Evolutionary conservation across 768 basidiomycete species (phyloP), one percentile per base, ranked within the genome.

Genomic region (Jaapia argillacea): DNA sequence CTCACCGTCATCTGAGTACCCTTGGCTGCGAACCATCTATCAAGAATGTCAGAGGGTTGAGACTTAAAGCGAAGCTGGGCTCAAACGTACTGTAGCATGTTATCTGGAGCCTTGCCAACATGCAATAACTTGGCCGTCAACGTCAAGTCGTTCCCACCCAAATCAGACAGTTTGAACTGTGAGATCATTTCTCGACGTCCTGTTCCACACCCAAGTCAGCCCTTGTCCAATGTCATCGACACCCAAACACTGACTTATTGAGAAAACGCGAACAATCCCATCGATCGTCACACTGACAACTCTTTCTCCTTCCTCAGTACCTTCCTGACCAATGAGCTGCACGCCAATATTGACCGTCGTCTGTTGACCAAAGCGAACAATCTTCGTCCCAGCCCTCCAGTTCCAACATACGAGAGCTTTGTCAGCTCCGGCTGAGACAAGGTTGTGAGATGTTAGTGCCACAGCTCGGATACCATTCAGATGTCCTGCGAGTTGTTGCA

Each of bases 211-310:
- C 42, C 64, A 70, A n/a, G 14, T 26, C 22, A 45, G 35, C 22
- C 22, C 38, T 50, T 42, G 14, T 35, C 31, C 43, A 24, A 14
- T 24, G 36, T 24, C 20, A 16, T 26, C 24, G 44, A 42, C 28
- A 5, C 21, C 14, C 16, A 39, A 46, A 18, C 3, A 67, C 83
- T 69, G 58, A 87, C 87, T 77, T 53, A 94, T 94, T 1, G 87
- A 90, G 61, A 92, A 93, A 16, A 89, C 86, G 37, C 90, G 66
- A 16, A 93, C 89, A 31, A 91, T 81, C 1, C 88, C 90, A 60
- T 94, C 90, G 51, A 94, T 89, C 2, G 90, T 93, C 23, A 92
- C 85, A 45, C 88, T 74, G n/a, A 92, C 83, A 18, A 93, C 81
- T 24, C 84, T 70, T 59, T 93, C 90, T 6, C 85, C 85, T 48